phyloP scores from a whole-genome alignment of 805 yeast genomes.

The Starmerella bombicola region DNA sequence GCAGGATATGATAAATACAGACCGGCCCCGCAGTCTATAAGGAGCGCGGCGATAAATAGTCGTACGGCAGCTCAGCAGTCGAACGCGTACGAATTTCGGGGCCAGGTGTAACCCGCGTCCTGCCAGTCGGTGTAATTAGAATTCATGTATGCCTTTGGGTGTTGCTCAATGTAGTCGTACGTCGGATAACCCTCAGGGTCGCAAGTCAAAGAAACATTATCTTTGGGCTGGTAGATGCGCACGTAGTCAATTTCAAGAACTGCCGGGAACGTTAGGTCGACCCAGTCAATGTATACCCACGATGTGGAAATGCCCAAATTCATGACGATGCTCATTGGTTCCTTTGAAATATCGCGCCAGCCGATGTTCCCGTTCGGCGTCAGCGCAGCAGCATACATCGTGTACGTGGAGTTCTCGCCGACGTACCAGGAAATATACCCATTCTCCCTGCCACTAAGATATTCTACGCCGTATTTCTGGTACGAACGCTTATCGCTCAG shows the following conservation, averaged over 20 bases:
- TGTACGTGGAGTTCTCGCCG: constrained; percentile 66
- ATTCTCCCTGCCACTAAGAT: constrained; percentile 38
- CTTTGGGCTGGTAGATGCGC: constrained; percentile 78
- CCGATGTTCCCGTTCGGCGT: constrained; percentile 87
- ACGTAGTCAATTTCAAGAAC: constrained; percentile 71
- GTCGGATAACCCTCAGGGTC: constrained; percentile 85
- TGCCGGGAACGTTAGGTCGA: constrained; percentile 59
- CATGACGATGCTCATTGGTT: constrained; percentile 82
- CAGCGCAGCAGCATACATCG: constrained; percentile 59
- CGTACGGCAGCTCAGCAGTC: constrained; percentile 33
- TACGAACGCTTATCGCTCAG: constrained; percentile 37
- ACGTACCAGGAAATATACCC: constrained; percentile 83
- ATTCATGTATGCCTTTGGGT: constrained; percentile 55
- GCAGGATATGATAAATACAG: no score
- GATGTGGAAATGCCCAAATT: constrained; percentile 82
- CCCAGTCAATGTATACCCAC: constrained; percentile 94
- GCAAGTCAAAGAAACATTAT: constrained; percentile 52
- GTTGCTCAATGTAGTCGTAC: constrained; percentile 61
- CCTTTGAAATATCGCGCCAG: constrained; percentile 69
- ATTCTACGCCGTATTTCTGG: constrained; percentile 73
- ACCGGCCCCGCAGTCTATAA: no score
- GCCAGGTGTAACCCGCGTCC: constrained; percentile 57
- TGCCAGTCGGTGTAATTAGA: constrained; percentile 64
- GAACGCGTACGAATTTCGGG: constrained; percentile 49
- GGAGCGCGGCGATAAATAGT: no score